Evolutionary conservation across 345 rosid species (phyloP), one percentile per base, ranked within the genome.

Genomic region (Raphanus raphanistrum): DNA sequence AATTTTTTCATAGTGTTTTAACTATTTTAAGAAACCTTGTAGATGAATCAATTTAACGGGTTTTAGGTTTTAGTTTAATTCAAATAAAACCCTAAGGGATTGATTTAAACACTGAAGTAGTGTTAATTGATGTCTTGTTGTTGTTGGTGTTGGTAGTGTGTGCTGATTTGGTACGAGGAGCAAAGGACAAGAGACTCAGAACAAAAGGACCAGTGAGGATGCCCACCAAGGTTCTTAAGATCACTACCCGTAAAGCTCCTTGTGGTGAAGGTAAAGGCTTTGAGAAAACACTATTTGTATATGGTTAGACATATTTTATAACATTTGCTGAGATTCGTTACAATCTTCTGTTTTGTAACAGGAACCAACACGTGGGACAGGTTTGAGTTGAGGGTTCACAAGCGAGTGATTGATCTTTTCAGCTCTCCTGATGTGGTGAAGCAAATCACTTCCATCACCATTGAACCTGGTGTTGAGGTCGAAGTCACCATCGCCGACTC

Each of bases 351-450:
- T 66, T 15, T 55, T 43, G 35, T 50, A 31, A 65, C 75, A 83
- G 94, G 92, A 65, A 86, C 92, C 29, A 88, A 89, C 57, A 88
- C 94, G 17, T 86, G 82, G 79, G 90, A 90, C 67, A 85, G 87
- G 67, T 88, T 86, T n/a, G 94, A 90, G 62, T 79, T 86, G 0
- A 72, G 92, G 26, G 84, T 86, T 45, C 94, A 88, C 86, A 85
- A 86, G 81, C 86, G 90, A 3, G 85, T 85, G 64, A 86, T 85
- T 28, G 90, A 86, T 74, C 89, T 86, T 10, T 83, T 81, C 78
- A 89, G 92, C 75, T 85, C 91, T 54, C 86, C 90, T 32, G 89
- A 86, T 15, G 89, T 85, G 12, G 90, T 90, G 16, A 90, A 90
- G 84, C 94, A 89, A 66, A 86, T 89, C 68, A 86, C 88, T 26